Evolutionary conservation across 2,329 filamentous ascomycete genomes (phyloP).

Genomic region (Raffaelea ambrosiae): DNA sequence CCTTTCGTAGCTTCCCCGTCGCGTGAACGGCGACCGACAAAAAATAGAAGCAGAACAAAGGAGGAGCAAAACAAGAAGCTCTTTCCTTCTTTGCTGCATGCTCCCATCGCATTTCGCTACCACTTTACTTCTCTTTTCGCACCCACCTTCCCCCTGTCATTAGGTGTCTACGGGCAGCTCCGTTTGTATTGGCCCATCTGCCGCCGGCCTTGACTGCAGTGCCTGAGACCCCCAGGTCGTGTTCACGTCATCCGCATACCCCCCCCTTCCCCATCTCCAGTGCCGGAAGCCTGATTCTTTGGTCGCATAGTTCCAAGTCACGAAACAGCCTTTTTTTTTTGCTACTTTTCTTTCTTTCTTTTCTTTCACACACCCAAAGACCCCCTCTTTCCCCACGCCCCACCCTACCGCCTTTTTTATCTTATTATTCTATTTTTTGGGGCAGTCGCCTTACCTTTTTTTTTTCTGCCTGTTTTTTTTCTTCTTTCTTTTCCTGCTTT

Average conservation of each 20-base stretch:
- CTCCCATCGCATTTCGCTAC: background rate
- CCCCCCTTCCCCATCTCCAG: no score
- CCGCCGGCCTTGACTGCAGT: no score
- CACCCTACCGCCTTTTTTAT: background rate
- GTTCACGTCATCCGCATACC: no score
- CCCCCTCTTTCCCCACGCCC: background rate
- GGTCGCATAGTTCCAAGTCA: background rate
- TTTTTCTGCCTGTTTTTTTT: background rate
- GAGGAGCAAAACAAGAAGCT: background rate
- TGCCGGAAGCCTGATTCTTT: no score
- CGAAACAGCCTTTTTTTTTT: background rate
- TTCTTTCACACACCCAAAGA: background rate
- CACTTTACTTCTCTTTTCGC: background rate
- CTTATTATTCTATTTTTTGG: background rate
- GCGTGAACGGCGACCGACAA: no score
- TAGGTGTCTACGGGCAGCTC: no score
- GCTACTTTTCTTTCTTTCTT: background rate
- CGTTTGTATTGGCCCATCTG: no score
- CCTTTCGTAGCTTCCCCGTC: no score
- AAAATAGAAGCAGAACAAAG: background rate
- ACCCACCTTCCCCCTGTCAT: background rate
- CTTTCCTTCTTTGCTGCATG: background rate
- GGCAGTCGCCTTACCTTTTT: background rate
- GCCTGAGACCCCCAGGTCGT: no score
- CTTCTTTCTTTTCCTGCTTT: background rate